Evolutionary conservation across 108 stramenopile genomes (phyloP).

Genomic region (Pseudonitzschia multiseries): DNA sequence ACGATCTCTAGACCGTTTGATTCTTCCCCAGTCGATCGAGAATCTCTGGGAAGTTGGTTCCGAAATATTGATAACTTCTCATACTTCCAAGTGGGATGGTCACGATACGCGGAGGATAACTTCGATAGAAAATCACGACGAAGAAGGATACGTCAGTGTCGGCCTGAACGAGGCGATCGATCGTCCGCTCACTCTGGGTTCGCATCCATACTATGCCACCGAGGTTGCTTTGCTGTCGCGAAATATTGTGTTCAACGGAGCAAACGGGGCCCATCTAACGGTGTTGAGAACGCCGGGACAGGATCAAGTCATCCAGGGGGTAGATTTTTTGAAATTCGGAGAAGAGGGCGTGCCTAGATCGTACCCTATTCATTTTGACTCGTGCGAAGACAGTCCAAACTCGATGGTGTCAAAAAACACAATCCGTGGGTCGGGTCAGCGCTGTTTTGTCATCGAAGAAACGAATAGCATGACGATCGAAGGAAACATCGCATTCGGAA

Average conservation of each 20-base stretch:
- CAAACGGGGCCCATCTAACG: constrained; percentile 50
- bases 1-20: constrained; percentile 12
- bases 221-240: constrained; percentile 64
- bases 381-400: constrained; percentile 38
- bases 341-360: constrained; percentile 44
- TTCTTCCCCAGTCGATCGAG: constrained; percentile 24
- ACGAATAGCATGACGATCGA: constrained; percentile 50
- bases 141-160: constrained; percentile 39
- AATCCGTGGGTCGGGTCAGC: constrained; percentile 56
- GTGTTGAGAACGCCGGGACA: constrained; percentile 57
- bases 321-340: constrained; percentile 55
- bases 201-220: constrained; percentile 49
- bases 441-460: constrained; percentile 63
- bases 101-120: constrained; percentile 37
- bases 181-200: constrained; percentile 37
- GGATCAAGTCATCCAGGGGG: constrained; percentile 58
- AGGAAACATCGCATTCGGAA: constrained; percentile 57
- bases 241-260: constrained; percentile 63
- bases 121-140: constrained; percentile 20
- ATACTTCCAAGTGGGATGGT: constrained; percentile 40
- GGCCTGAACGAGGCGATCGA: constrained; percentile 39
- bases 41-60: constrained; percentile 41
- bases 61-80: constrained; percentile 61
- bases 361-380: constrained; percentile 61
- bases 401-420: constrained; percentile 56